Conservation (phyloP, 768 basidiomycete species). For the Suillus occidentalis region DNA sequence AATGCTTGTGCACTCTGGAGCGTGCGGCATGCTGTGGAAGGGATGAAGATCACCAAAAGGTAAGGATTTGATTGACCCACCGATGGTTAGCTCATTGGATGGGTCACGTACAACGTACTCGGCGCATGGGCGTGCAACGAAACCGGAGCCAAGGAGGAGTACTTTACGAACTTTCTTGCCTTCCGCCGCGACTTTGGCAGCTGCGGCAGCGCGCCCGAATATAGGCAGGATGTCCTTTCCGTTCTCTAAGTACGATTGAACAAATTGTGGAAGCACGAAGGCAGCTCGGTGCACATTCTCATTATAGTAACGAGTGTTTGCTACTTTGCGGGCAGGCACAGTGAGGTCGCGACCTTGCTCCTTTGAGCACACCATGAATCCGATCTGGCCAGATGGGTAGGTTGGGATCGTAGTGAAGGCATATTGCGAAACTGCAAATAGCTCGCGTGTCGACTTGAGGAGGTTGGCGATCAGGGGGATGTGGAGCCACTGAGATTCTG, state of each 20-base stretch:
- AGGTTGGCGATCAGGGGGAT: slow-evolving; percentile 82
- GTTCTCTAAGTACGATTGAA: slow-evolving; percentile 70
- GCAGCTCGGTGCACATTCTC: slow-evolving; percentile 74
- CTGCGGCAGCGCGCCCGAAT: slow-evolving; percentile 66
- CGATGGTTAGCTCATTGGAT: slow-evolving; percentile 82
- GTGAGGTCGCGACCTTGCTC: slow-evolving; percentile 67
- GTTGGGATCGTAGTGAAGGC: slow-evolving; percentile 97
- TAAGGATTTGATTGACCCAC: slow-evolving; percentile 39
- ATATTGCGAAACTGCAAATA: slow-evolving; percentile 86
- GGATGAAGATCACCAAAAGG: neutral
- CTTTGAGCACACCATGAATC: slow-evolving; percentile 89
- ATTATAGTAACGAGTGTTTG: slow-evolving; percentile 83
- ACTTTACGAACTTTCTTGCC: slow-evolving; percentile 59
- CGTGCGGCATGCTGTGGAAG: slow-evolving; percentile 76
- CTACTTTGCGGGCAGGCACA: slow-evolving; percentile 70
- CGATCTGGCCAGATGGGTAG: slow-evolving; percentile 98
- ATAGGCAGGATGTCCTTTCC: slow-evolving; percentile 68
- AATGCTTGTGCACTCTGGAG: slow-evolving; percentile 74
- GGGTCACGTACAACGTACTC: slow-evolving; percentile 87
- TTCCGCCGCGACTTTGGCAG: slow-evolving; percentile 40
- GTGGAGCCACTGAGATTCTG: slow-evolving; percentile 95
- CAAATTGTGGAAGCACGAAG: slow-evolving; percentile 94
- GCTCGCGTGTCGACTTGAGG: slow-evolving; percentile 58
- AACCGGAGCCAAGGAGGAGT: slow-evolving; percentile 91
- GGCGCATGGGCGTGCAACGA: slow-evolving; percentile 94